phyloP scores from a whole-genome alignment of 148 eudicot genomes.

The Arctostaphylos glauca region DNA sequence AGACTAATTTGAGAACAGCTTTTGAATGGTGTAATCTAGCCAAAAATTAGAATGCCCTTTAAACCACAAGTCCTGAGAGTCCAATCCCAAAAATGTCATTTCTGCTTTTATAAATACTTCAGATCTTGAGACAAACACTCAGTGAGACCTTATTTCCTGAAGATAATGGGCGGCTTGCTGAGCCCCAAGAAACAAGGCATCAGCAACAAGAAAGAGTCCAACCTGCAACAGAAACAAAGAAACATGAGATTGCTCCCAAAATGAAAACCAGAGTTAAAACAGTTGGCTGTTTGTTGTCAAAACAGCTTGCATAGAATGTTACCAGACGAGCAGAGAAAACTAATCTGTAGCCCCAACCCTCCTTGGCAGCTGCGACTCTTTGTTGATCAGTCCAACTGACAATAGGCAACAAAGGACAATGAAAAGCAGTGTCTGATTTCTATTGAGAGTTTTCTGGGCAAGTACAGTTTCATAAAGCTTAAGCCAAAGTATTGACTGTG shows the following conservation, averaged over 20 bases:
- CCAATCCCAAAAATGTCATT: neutral
- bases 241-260: neutral
- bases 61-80: neutral
- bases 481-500: neutral
- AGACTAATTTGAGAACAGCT: neutral
- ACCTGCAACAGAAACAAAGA: conserved; percentile 40
- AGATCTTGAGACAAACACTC: conserved; percentile 2
- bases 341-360: conserved; percentile 87
- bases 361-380: conserved; percentile 73
- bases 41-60: neutral
- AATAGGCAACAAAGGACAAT: conserved; percentile 14
- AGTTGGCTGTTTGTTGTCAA: neutral
- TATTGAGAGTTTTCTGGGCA: neutral
- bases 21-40: neutral
- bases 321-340: conserved; percentile 91
- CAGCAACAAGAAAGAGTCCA: conserved; percentile 68
- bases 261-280: neutral
- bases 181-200: conserved; percentile 74
- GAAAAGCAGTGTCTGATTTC: neutral
- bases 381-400: conserved; percentile 96
- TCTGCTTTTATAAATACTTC: neutral
- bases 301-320: conserved; percentile 15
- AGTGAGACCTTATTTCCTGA: conserved; percentile 68
- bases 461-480: neutral
- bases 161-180: conserved; percentile 70